Evolutionary conservation across 75 land plant species (phyloP), one percentile per base, ranked within the genome.

Genomic region (Selaginella tamariscina): DNA sequence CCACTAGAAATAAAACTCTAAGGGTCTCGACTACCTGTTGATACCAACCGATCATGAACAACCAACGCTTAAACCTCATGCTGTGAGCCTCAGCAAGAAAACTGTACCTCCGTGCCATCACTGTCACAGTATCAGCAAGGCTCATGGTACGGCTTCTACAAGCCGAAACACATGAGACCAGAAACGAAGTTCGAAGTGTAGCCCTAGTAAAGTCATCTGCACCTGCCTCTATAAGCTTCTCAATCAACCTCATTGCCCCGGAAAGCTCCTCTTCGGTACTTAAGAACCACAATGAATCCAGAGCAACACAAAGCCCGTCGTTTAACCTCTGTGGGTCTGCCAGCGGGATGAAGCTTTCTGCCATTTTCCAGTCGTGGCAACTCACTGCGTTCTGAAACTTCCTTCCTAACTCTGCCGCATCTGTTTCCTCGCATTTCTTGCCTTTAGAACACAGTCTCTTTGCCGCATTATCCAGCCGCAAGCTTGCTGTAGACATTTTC

Each of bases 221-320:
- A 9, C 62, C 62, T 5, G 62, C 62, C 5, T 27, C n/a, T 2
- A 59, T 59, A n/a, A 59, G 62, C 27, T 59, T 59, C 26, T 59
- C 62, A n/a, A 59, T 59, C 26, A 59, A n/a, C 21, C 26, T 5
- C 62, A 59, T 27, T 23, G 62, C 62, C 18, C 62, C 26, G 26
- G 23, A 23, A 21, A 59, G 62, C 62, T 59, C 62, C 8, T 59
- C 62, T 23, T 59, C 62, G 62, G 24, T 59, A 21, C 62, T 59
- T 27, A 59, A 59, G 26, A 59, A 59, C 62, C 62, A 59, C 62
- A 59, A 59, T 9, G 62, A 59, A n/a, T 59, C 62, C 9, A 59
- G 62, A 2, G 62, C 62, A 8, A 59, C 62, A n/a, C 62, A 59
- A 2, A 59, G n/a, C 8, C 62, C 62, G 21, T 59, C 62, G 62